Evolutionary conservation across 2,329 filamentous ascomycete genomes (phyloP), one percentile per base, ranked within the genome.

Genomic region (Orbilia brochopaga): DNA sequence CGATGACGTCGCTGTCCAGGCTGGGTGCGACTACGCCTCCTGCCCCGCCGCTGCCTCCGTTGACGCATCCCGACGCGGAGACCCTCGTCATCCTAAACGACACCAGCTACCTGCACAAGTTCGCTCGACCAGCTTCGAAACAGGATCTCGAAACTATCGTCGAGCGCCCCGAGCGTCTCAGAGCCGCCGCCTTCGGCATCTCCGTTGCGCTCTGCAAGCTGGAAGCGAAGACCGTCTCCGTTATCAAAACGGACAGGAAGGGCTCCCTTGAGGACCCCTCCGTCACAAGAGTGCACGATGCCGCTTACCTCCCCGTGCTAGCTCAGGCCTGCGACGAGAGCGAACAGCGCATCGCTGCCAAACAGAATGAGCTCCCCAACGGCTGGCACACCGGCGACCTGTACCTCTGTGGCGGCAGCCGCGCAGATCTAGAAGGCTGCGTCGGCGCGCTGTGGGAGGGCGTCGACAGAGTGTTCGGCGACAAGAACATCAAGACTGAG

Each of bases 391-490:
- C 92, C 77, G 92, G 92, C 1, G 94, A 99, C 79, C 82, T 99
- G 0, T 99, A 97, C 77, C 84, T 99, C 5, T 96, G 91, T 76
- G 81, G 88, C 0, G 92, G 96, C 77, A 97, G 94, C 0, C 81
- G 94, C 54, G 84, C 90, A 74, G 93, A 94, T 0, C 88, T 99
- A 73, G 90, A 99, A 78, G 92, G 93, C 11, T 92, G 93, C 1
- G 81, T 99, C 2, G 94, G 95, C 11, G 94, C 92, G 23, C 90
- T 97, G 0, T 93, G 92, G 77, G 94, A 99, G 76, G 95, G 91
- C 0, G 87, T 99, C 0, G 94, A 99, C 79, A 83, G 87, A 0
- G 88, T 97, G 1, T 94, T 97, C 76, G 83, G 83, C 3, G 81
- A 83, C 8, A 57, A 64, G n/a, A 74, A 74, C 44, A 60, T 51